A percentile compares a stretch with the other conserved stretches of the same genome.
phyloP scores from a whole-genome alignment of 2,329 filamentous ascomycete species.

The Amesomyces nigricolor region DNA sequence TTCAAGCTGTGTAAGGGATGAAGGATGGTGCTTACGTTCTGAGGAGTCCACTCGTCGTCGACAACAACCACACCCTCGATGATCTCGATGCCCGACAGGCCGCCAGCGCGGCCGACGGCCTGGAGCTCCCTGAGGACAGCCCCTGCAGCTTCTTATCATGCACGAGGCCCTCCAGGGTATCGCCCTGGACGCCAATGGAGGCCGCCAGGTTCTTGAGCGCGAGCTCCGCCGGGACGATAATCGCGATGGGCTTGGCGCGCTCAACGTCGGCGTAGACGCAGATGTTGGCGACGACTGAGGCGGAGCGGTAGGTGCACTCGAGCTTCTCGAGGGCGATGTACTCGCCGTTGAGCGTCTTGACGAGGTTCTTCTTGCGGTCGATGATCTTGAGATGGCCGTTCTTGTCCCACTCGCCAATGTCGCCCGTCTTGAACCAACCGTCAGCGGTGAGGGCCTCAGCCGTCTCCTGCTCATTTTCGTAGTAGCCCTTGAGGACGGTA shows the following conservation, averaged over 20 bases:
- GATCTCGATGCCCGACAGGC: conserved; percentile 61
- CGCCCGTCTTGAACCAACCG: conserved; percentile 84
- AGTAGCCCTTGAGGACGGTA: conserved; percentile 67
- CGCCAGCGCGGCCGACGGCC: conserved; percentile 53
- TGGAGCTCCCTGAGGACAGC: conserved; percentile 62
- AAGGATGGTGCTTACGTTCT: conserved; percentile 52
- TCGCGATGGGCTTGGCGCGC: conserved; percentile 49
- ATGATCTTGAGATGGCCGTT: conserved; percentile 69
- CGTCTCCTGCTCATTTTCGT: conserved; percentile 72
- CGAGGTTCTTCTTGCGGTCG: conserved; percentile 84
- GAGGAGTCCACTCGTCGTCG: conserved; percentile 70
- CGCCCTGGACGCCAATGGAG: conserved; percentile 42
- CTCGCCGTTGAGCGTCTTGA: conserved; percentile 77
- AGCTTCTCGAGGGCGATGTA: conserved; percentile 77
- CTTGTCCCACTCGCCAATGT: conserved; percentile 72
- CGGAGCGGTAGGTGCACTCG: conserved; percentile 48
- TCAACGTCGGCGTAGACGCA: conserved; percentile 49
- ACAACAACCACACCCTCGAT: conserved; percentile 66
- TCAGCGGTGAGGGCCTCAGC: conserved; percentile 62
- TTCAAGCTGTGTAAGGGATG: not conserved
- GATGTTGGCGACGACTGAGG: conserved; percentile 48
- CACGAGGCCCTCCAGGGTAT: conserved; percentile 59
- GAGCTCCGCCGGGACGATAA: conserved; percentile 52
- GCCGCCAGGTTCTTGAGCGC: conserved; percentile 49
- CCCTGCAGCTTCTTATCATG: conserved; percentile 60